Evolutionary conservation across 352 stramenopile genomes (phyloP), one percentile per base, ranked within the genome.

Genomic region (Thalassiosira hispida): DNA sequence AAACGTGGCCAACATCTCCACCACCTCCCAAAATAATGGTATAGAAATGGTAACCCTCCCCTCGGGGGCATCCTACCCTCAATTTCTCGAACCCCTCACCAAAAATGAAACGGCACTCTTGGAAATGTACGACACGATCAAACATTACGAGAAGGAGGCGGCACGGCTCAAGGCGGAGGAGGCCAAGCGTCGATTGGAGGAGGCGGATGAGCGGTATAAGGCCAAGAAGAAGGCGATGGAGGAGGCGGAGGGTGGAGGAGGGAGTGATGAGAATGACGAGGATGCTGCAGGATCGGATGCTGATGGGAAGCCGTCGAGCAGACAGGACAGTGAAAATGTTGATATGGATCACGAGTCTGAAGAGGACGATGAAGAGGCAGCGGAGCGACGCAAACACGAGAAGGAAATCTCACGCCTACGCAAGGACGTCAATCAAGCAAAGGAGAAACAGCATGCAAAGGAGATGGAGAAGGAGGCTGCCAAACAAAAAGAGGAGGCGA

Each of bases 101-200:
- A 20, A 57, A n/a, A 70, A 94, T 67, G 89, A 94, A 73, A 59
- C 66, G 16, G 20, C 55, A 3, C 53, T 94, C 3, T 57, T 94
- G 11, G 65, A 89, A 27, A 84, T 89, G 53, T 94, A 93, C 66
- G 83, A 86, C 44, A 83, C 70, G 2, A 79, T 92, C 18, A 81
- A 84, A 66, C 63, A 77, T 1, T 92, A 89, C 59, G 87, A 92
- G 77, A 75, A 77, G 61, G 72, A 91, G 25, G 84, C 85, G 2
- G 55, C 84, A 11, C 62, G 75, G 23, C 25, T 91, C 14, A 91
- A 91, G 55, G 85, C 88, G 46, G 78, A 86, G 59, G 84, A 86
- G 9, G 89, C 89, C n/a, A 85, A 84, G 18, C 71, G 79, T 20
- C 82, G 88, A 57, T 77, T 94, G 8, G 77, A 83, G 12, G 85